Percentiles rank a stretch among this genome's conserved stretches.
phyloP scores from a whole-genome alignment of 495 filamentous ascomycete genomes.

The Astrothelium subdiscretum region DNA sequence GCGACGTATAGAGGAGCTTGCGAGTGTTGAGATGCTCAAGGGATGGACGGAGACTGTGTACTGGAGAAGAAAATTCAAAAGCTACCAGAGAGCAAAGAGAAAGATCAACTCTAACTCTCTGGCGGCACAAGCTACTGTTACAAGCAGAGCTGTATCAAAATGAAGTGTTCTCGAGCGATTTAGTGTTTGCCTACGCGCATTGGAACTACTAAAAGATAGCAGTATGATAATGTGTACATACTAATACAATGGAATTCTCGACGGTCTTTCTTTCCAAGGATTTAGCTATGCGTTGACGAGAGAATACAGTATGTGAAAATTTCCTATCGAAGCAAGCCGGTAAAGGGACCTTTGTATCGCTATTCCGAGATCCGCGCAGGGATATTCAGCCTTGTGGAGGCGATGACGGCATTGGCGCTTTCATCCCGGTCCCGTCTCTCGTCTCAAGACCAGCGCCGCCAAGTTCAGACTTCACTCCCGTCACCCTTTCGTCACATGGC shows the following conservation, averaged over 20 bases:
- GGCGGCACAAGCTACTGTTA: background rate
- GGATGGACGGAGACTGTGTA: background rate
- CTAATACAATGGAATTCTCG: background rate
- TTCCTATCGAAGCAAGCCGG: too few relatives aligned
- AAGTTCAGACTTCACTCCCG: background rate
- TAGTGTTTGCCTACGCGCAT: background rate
- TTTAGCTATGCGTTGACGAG: too few relatives aligned
- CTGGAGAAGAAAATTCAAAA: background rate
- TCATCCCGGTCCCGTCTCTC: background rate
- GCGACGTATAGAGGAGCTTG: background rate
- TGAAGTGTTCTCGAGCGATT: background rate
- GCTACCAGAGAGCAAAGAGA: background rate
- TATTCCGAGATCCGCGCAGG: background rate
- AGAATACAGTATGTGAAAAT: too few relatives aligned
- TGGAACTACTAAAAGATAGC: background rate
- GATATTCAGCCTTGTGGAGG: background rate
- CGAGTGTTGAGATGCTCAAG: background rate
- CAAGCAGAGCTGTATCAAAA: background rate
- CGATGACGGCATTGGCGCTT: background rate
- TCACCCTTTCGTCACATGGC: background rate
- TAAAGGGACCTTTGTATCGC: too few relatives aligned
- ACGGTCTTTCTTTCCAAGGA: too few relatives aligned
- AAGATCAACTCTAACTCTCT: background rate
- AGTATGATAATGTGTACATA: background rate
- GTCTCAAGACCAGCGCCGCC: background rate